Conservation (phyloP, 495 filamentous ascomycete species). For the Penicillium manginii region DNA sequence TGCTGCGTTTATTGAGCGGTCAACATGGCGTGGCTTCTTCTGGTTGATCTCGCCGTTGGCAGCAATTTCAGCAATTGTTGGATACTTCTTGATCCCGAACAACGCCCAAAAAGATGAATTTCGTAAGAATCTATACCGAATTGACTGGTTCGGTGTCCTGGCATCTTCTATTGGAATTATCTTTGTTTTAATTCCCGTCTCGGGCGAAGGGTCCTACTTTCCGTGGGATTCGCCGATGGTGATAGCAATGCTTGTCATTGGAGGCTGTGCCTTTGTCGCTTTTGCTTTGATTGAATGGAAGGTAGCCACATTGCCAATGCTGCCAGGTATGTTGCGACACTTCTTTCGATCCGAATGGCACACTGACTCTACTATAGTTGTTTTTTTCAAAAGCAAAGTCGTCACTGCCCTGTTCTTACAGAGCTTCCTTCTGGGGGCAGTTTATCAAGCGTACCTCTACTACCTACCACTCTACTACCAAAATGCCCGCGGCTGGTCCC, state of each 20-base stretch:
- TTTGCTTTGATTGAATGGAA: conserved; percentile 64
- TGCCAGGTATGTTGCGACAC: conserved; percentile 49
- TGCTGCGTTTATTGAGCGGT: conserved; percentile 46
- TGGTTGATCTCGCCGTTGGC: conserved; percentile 49
- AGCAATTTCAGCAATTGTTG: conserved; percentile 42
- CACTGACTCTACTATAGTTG: conserved; percentile 38
- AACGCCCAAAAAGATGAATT: conserved; percentile 40
- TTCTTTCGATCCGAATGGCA: background rate
- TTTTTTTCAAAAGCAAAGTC: conserved; percentile 58
- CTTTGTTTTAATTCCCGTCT: conserved; percentile 64
- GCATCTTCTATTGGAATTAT: conserved; percentile 57
- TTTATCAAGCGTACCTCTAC: conserved; percentile 61
- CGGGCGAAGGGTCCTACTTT: conserved; percentile 64
- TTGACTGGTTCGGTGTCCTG: conserved; percentile 59
- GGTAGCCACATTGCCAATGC: conserved; percentile 60
- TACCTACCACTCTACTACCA: conserved; percentile 59
- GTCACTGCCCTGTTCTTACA: conserved; percentile 59
- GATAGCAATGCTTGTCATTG: conserved; percentile 63
- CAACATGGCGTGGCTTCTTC: conserved; percentile 56
- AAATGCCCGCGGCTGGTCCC: conserved; percentile 52
- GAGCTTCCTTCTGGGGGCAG: conserved; percentile 61
- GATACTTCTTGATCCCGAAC: conserved; percentile 48
- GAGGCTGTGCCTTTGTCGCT: conserved; percentile 44
- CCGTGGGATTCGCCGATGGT: conserved; percentile 63
- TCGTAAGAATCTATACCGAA: conserved; percentile 51